Percentiles rank a stretch among this genome's conserved stretches.
Evolutionary conservation across 1,139 yeast species (phyloP).

Genomic region (Yamadazyma mexicana): DNA sequence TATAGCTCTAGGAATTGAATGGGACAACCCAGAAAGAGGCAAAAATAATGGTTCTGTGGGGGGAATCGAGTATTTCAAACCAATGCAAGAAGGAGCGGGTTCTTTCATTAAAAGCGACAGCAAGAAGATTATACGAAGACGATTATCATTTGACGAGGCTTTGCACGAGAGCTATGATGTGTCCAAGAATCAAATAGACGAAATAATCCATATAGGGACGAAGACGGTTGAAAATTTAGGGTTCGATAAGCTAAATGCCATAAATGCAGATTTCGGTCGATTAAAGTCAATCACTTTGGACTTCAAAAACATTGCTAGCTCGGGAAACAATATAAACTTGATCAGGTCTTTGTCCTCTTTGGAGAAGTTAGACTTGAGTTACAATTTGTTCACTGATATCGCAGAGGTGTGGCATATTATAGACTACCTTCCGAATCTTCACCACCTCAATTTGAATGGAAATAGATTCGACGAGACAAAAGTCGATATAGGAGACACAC

Average conservation of each 20-base stretch:
- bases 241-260: conserved; percentile 51
- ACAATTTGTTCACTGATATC: conserved; percentile 52
- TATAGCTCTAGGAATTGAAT: conserved; percentile 74
- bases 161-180: conserved; percentile 49
- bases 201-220: conserved; percentile 44
- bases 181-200: conserved; percentile 20
- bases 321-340: background rate
- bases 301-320: conserved; percentile 21
- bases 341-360: conserved; percentile 17
- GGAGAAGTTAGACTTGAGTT: conserved; percentile 57
- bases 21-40: conserved; percentile 76
- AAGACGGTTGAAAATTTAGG: conserved; percentile 67
- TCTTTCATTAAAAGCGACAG: conserved; percentile 60
- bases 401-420: conserved; percentile 39
- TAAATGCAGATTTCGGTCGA: conserved; percentile 47
- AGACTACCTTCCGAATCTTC: conserved; percentile 33
- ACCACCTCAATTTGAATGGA: conserved; percentile 59
- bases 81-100: conserved; percentile 42
- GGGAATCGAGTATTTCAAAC: conserved; percentile 59
- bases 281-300: conserved; percentile 54
- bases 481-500: conserved; percentile 26
- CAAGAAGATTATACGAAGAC: conserved; percentile 26
- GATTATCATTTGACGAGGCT: conserved; percentile 45
- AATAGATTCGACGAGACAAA: conserved; percentile 49
- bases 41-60: conserved; percentile 75